phyloP scores from a whole-genome alignment of 2,329 filamentous ascomycete genomes.

The Neoascochyta sp. region DNA sequence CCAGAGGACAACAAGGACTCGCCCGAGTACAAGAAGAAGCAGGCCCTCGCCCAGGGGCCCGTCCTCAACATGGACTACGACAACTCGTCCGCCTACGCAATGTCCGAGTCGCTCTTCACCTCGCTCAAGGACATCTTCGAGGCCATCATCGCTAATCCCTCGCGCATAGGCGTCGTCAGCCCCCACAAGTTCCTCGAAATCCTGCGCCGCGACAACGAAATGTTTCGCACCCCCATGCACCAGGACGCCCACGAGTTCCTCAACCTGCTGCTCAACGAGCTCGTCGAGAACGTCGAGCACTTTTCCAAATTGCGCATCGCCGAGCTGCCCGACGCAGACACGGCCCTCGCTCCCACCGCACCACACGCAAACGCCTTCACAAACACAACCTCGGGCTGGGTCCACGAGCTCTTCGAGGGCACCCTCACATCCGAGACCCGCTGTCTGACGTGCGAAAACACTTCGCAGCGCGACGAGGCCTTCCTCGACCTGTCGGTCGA shows the following conservation, averaged over 20 bases:
- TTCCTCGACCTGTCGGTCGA: conserved; percentile 96
- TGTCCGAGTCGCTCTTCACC: conserved; percentile 93
- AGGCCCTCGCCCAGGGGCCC: conserved; percentile 82
- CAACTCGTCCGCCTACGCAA: conserved; percentile 75
- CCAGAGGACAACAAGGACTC: conserved; percentile 93
- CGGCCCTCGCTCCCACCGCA: conserved; percentile 16
- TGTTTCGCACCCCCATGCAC: conserved; percentile 96
- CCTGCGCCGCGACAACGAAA: conserved; percentile 89
- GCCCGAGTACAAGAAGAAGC: conserved; percentile 96
- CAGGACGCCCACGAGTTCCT: conserved; percentile 98
- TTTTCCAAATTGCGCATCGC: conserved; percentile 64
- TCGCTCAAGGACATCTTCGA: conserved; percentile 95
- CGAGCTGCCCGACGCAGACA: conserved; percentile 29
- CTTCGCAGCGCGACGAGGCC: conserved; percentile 90
- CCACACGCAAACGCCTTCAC: conserved; percentile 19
- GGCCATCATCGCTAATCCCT: conserved; percentile 74
- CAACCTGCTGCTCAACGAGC: conserved; percentile 89
- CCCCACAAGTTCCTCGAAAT: conserved; percentile 92
- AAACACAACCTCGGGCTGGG: conserved; percentile 61
- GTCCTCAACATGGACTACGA: conserved; percentile 81
- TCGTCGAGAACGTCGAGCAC: conserved; percentile 90
- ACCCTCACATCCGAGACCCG: conserved; percentile 92
- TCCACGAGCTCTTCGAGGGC: conserved; percentile 95
- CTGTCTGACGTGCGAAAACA: conserved; percentile 92
- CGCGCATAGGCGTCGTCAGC: conserved; percentile 84